Percentiles rank a stretch among this genome's conserved stretches.
phyloP scores from a whole-genome alignment of 345 rosid species.

The Gossypium stocksii region DNA sequence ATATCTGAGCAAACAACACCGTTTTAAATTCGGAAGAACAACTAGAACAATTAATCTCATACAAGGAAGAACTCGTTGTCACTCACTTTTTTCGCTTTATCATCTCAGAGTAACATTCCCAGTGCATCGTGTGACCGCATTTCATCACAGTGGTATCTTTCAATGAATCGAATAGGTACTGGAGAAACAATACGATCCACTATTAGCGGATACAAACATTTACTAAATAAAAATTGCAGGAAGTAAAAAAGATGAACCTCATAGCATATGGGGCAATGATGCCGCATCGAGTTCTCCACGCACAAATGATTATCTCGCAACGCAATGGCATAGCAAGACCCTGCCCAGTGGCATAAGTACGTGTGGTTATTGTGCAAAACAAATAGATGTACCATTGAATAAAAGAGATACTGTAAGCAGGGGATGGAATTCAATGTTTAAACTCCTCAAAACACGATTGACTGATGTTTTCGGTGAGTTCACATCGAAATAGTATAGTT shows the following conservation, averaged over 20 bases:
- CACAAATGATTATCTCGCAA: conserved; percentile 77
- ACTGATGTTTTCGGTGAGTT: neutral
- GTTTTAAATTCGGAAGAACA: conserved; percentile 8
- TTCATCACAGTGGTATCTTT: conserved; percentile 88
- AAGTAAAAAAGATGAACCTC: conserved; percentile 48
- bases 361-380: neutral
- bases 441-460: neutral
- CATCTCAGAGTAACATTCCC: conserved; percentile 84
- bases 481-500: neutral
- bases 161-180: conserved; percentile 92
- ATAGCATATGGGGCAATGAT: conserved; percentile 94
- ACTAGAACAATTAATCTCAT: neutral
- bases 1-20: conserved; percentile 33
- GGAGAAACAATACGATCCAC: conserved; percentile 19
- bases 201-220: conserved; percentile 1
- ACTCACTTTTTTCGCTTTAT: conserved; percentile 72
- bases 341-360: conserved; percentile 28
- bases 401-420: neutral
- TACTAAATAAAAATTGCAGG: neutral
- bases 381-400: neutral
- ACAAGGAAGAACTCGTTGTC: neutral
- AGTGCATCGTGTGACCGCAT: conserved; percentile 98
- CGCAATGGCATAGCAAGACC: conserved; percentile 67
- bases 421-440: neutral
- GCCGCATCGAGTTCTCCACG: conserved; percentile 94